phyloP scores from a whole-genome alignment of 2,329 filamentous ascomycete species.

The Aspergillus sp. region DNA sequence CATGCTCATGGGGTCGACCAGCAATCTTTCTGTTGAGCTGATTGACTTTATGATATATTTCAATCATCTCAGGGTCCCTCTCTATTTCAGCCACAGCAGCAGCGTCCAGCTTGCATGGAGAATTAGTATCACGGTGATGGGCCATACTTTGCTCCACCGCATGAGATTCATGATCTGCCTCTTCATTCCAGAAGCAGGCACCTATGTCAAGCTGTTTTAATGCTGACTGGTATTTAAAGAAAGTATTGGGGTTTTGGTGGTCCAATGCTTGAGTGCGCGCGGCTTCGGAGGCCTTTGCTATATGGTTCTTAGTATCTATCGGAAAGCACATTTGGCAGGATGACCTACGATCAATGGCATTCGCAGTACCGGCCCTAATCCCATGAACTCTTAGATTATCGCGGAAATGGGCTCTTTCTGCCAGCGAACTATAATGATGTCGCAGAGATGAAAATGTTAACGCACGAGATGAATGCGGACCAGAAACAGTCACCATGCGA shows the following conservation, averaged over 20 bases:
- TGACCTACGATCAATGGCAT: neutral
- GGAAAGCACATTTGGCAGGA: neutral
- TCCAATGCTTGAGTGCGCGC: constrained; percentile 19
- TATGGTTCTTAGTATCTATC: neutral
- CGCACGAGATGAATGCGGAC: neutral
- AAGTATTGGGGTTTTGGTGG: constrained; percentile 19
- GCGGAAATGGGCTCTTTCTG: neutral
- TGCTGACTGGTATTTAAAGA: constrained; percentile 20
- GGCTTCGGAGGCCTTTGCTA: constrained; percentile 15
- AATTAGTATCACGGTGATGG: constrained; percentile 21
- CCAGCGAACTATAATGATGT: neutral
- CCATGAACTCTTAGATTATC: neutral
- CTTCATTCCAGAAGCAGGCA: constrained; percentile 19
- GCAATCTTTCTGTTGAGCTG: neutral
- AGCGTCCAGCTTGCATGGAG: constrained; percentile 17
- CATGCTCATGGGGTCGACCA: neutral
- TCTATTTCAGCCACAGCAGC: constrained; percentile 15
- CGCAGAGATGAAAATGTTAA: neutral
- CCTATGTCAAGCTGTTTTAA: constrained; percentile 22
- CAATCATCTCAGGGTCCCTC: neutral
- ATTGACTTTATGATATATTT: neutral
- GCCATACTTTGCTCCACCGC: constrained; percentile 25
- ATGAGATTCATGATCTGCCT: constrained; percentile 20
- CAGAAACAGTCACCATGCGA: neutral
- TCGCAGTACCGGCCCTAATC: neutral